Percentiles rank a stretch among this genome's conserved stretches.
Conservation (phyloP, 2,329 filamentous ascomycete species). For the Laburnicola sp. region DNA sequence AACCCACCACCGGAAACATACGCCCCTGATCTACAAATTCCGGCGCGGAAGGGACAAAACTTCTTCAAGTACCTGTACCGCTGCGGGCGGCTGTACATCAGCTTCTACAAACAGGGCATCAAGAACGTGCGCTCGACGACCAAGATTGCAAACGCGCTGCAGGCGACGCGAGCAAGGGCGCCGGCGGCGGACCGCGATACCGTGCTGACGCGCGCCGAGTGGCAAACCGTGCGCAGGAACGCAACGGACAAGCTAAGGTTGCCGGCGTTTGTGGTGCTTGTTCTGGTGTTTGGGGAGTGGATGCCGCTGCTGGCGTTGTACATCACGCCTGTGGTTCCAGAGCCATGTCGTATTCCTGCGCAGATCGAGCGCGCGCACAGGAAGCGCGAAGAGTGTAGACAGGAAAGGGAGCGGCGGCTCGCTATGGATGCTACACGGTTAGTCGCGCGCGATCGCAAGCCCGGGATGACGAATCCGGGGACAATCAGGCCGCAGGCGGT, state of each 20-base stretch:
- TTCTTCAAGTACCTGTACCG: constrained; percentile 59
- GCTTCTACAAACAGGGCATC: constrained; percentile 87
- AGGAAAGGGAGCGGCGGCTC: constrained; percentile 20
- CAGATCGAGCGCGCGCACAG: constrained; percentile 66
- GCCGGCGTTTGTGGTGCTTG: constrained; percentile 74
- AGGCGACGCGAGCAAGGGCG: constrained; percentile 39
- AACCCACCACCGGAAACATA: constrained; percentile 76
- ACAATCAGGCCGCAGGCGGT: constrained; percentile 1
- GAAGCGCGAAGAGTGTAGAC: constrained; percentile 52
- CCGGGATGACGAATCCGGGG: not conserved
- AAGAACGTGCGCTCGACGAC: constrained; percentile 73
- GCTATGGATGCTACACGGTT: constrained; percentile 23
- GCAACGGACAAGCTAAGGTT: constrained; percentile 74
- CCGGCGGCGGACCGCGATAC: constrained; percentile 6
- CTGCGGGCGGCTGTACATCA: constrained; percentile 73
- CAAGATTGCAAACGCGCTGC: constrained; percentile 49
- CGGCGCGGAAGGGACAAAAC: constrained; percentile 55
- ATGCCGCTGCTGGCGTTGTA: constrained; percentile 77
- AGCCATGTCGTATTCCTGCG: constrained; percentile 77
- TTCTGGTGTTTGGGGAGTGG: constrained; percentile 82
- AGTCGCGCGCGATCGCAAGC: constrained; percentile 16
- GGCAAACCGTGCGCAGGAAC: constrained; percentile 70
- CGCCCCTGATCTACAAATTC: constrained; percentile 69
- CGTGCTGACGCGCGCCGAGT: constrained; percentile 64
- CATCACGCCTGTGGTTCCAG: constrained; percentile 72